Evolutionary conservation across 768 basidiomycete species (phyloP).

Genomic region (Sporobolomyces pararoseus): DNA sequence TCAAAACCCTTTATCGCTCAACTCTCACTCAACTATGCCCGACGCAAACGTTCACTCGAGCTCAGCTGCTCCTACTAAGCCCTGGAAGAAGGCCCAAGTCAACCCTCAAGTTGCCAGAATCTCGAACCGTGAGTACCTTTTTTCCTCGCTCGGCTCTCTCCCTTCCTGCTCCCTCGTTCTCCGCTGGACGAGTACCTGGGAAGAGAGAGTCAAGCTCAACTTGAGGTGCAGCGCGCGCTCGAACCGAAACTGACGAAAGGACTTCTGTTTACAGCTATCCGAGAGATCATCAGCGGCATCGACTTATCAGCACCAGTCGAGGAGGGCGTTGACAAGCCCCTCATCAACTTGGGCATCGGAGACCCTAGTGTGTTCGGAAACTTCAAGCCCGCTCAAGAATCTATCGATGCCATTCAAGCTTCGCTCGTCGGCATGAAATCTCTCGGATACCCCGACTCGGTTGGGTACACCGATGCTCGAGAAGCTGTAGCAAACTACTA

Average conservation of each 20-base stretch:
- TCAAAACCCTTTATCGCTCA: not conserved
- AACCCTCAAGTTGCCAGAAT: conserved; percentile 12
- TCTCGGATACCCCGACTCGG: conserved; percentile 49
- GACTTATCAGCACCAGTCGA: conserved; percentile 33
- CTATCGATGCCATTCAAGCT: conserved; percentile 45
- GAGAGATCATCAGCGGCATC: conserved; percentile 34
- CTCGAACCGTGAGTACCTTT: conserved; percentile 25
- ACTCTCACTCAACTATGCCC: not conserved
- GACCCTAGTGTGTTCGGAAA: conserved; percentile 50
- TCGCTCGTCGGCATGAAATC: conserved; percentile 40
- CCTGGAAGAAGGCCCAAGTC: conserved; percentile 11
- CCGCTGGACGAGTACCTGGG: no score
- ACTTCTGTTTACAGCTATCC: no score
- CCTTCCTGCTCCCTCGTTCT: conserved; percentile 1
- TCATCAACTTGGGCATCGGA: conserved; percentile 51
- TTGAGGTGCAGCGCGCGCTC: no score
- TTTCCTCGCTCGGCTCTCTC: not conserved
- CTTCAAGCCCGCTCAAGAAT: conserved; percentile 46
- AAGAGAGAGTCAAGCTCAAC: no score
- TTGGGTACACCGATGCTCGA: conserved; percentile 46
- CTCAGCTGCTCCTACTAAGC: not conserved
- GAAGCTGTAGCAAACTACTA: conserved; percentile 50
- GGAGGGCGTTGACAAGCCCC: conserved; percentile 39
- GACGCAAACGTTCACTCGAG: conserved; percentile 2
- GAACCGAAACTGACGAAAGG: no score